Percentiles rank a stretch among this genome's conserved stretches.
These are phyloP conservation scores for Xylaria curta DNA, from an alignment of 495 filamentous ascomycete species.

Conservation along the genomic window DNA sequence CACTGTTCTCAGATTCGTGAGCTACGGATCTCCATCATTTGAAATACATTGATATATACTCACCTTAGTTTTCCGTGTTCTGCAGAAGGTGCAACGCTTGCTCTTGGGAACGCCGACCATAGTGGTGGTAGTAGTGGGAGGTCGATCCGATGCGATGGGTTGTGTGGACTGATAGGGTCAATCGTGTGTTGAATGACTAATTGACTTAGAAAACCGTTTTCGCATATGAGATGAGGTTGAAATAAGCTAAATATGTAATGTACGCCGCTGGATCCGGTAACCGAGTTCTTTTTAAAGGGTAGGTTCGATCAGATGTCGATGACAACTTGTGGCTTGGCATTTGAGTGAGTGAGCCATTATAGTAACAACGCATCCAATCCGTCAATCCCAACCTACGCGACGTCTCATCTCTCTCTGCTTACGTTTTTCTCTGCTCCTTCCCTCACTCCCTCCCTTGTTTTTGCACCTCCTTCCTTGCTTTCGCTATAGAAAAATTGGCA, in stretches of 20 bases:
- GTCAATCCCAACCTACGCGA: not conserved
- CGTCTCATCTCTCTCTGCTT: constrained; percentile 19
- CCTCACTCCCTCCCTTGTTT: not conserved
- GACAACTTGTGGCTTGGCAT: constrained; percentile 5
- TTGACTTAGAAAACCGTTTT: not conserved
- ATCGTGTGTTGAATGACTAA: not conserved
- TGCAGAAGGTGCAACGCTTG: constrained; percentile 41
- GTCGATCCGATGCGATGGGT: not conserved
- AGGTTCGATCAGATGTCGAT: constrained; percentile 10
- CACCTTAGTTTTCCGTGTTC: constrained; percentile 39
- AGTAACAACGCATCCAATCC: constrained; percentile 5
- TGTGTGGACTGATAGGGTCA: not conserved
- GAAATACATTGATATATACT: not conserved
- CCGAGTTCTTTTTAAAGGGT: constrained; percentile 2
- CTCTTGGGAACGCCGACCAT: constrained; percentile 44
- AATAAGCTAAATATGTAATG: constrained; percentile 15
- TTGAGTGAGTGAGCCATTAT: not conserved
- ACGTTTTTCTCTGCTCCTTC: not conserved
- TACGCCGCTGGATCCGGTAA: constrained; percentile 1
- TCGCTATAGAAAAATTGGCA: not conserved
- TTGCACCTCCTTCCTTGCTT: not conserved
- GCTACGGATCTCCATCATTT: not conserved
- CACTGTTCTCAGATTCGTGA: constrained; percentile 36
- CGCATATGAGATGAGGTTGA: constrained; percentile 8
- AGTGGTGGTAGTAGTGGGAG: not conserved